Evolutionary conservation across 257 asterid species (phyloP).

Genomic region (Mentha longifolia): DNA sequence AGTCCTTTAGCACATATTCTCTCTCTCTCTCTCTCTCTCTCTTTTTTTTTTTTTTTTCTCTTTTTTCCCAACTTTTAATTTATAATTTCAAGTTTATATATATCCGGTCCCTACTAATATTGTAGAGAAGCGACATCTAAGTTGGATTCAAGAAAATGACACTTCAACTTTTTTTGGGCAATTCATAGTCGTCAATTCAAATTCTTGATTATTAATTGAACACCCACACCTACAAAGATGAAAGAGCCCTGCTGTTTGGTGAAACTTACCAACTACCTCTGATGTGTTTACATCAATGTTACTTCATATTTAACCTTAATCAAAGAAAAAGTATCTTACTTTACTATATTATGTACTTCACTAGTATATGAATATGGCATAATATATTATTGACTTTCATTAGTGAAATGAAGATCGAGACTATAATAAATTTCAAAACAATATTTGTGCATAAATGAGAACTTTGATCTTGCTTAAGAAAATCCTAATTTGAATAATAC

Average conservation of each 20-base stretch:
- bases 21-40: too few species aligned
- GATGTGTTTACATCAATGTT: background rate
- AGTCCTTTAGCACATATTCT: background rate
- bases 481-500: background rate
- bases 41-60: background rate
- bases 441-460: background rate
- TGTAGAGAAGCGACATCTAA: background rate
- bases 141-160: constrained; percentile 22
- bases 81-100: background rate
- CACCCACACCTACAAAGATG: background rate
- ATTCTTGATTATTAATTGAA: background rate
- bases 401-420: background rate
- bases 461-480: background rate
- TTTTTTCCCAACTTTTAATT: too few species aligned
- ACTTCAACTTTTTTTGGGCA: background rate
- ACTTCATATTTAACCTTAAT: background rate
- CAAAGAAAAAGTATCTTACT: too few species aligned
- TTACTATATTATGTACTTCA: too few species aligned
- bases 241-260: background rate
- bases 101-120: background rate
- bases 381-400: background rate
- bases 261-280: constrained; percentile 9
- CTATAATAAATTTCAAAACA: background rate
- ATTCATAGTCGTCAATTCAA: background rate
- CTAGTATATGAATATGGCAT: background rate